phyloP scores from a whole-genome alignment of 805 yeast species.

The Nakazawaea wyomingensis region DNA sequence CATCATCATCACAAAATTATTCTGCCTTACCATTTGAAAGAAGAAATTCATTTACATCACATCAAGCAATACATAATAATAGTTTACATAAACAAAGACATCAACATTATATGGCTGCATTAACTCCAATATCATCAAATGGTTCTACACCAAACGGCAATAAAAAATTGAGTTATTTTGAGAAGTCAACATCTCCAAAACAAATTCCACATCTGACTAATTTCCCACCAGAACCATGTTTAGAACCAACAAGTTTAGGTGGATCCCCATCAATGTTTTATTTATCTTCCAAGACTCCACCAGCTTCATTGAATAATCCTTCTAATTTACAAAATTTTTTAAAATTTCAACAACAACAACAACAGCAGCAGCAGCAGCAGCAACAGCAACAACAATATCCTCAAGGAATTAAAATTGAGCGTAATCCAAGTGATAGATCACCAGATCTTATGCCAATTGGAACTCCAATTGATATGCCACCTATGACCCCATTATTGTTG shows the following conservation, averaged over 20 bases:
- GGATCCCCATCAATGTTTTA: slow-evolving; percentile 54
- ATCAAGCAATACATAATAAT: slow-evolving; percentile 2
- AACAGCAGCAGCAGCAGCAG: slow-evolving; percentile 13
- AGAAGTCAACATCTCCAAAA: slow-evolving; percentile 10
- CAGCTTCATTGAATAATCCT: slow-evolving; percentile 28
- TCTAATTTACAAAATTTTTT: slow-evolving; percentile 14
- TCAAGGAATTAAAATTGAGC: slow-evolving; percentile 15
- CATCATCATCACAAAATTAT: neutral
- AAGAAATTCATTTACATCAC: slow-evolving; percentile 5
- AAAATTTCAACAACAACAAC: slow-evolving; percentile 17
- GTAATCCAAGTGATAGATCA: slow-evolving; percentile 23
- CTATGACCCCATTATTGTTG: slow-evolving; percentile 29
- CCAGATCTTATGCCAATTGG: slow-evolving; percentile 31
- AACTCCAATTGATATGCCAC: slow-evolving; percentile 22
- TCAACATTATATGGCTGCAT: slow-evolving; percentile 10
- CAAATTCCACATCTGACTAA: slow-evolving; percentile 8
- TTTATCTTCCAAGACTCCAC: slow-evolving; percentile 50
- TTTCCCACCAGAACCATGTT: slow-evolving; percentile 15
- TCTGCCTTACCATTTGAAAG: slow-evolving; percentile 5
- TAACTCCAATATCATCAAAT: slow-evolving; percentile 9
- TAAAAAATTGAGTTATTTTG: slow-evolving; percentile 1
- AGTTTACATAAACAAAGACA: slow-evolving; percentile 12
- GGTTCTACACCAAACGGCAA: slow-evolving; percentile 4
- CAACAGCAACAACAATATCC: slow-evolving; percentile 9
- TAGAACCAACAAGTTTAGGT: slow-evolving; percentile 46